Percentiles rank a stretch among this genome's conserved stretches.
Evolutionary conservation across 2,329 filamentous ascomycete genomes (phyloP).

Genomic region (Fonsecaea nubica): DNA sequence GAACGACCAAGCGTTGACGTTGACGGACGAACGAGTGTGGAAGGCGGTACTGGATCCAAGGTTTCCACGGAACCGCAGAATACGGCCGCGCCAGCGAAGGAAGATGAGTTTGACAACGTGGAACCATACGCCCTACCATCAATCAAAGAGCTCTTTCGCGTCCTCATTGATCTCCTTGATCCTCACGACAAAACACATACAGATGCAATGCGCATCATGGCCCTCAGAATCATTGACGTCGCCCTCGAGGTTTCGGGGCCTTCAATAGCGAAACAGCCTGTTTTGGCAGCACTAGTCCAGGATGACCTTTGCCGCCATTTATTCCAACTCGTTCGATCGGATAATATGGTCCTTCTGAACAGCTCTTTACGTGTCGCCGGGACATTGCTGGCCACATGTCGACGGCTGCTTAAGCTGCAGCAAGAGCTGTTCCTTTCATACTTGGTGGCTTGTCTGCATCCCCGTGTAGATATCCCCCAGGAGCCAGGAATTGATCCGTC

Average conservation of each 20-base stretch:
- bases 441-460: conserved; percentile 89
- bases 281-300: conserved; percentile 83
- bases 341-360: conserved; percentile 93
- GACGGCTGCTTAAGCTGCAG: conserved; percentile 88
- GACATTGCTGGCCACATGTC: conserved; percentile 87
- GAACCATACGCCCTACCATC: conserved; percentile 93
- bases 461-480: conserved; percentile 88
- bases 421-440: conserved; percentile 97
- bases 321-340: conserved; percentile 93
- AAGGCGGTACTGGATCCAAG: conserved; percentile 41
- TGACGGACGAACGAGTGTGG: conserved; percentile 22
- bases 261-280: conserved; percentile 90
- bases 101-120: conserved; percentile 58
- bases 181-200: conserved; percentile 92
- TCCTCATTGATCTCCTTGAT: conserved; percentile 90
- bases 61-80: conserved; percentile 45
- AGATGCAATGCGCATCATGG: conserved; percentile 96
- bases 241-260: conserved; percentile 95
- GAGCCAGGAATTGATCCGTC: conserved; percentile 89
- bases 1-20: conserved; percentile 35
- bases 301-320: conserved; percentile 92
- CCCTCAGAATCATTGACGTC: conserved; percentile 93
- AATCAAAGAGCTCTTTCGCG: conserved; percentile 90
- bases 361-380: conserved; percentile 91
- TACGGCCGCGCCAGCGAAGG: conserved; percentile 45